phyloP scores from a whole-genome alignment of 2,329 filamentous ascomycete species.

The Talaromyces sp. region DNA sequence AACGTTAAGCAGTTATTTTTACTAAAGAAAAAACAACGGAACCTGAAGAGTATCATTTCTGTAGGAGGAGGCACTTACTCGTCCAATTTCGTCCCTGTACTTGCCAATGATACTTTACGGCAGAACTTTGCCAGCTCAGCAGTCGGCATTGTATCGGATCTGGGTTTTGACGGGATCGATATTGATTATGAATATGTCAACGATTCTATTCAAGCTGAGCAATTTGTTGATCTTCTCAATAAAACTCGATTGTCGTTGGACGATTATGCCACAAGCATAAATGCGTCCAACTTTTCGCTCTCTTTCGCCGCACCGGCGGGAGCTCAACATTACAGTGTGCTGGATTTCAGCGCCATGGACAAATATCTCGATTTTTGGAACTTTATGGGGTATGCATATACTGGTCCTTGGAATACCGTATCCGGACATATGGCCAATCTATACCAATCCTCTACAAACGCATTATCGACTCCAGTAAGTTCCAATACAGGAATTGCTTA shows the following conservation, averaged over 20 bases:
- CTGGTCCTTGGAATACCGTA: constrained; percentile 8
- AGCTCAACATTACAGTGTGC: constrained; percentile 40
- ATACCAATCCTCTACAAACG: neutral
- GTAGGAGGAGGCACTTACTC: constrained; percentile 79
- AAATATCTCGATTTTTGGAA: constrained; percentile 49
- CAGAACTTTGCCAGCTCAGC: constrained; percentile 62
- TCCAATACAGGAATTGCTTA: neutral
- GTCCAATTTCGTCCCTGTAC: constrained; percentile 65
- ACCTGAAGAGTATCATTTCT: constrained; percentile 73
- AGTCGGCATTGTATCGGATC: constrained; percentile 67
- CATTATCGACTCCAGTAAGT: constrained; percentile 1
- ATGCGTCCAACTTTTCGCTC: constrained; percentile 20
- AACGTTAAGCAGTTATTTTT: constrained; percentile 31
- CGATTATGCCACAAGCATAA: constrained; percentile 1
- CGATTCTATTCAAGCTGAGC: neutral
- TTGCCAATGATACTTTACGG: constrained; percentile 55
- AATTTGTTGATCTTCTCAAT: constrained; percentile 4
- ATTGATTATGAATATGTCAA: constrained; percentile 36
- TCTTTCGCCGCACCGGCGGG: constrained; percentile 25
- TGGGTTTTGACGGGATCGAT: constrained; percentile 58
- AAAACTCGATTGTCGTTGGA: constrained; percentile 1
- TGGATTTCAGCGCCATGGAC: constrained; percentile 44
- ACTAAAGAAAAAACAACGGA: constrained; percentile 69
- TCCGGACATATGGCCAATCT: constrained; percentile 6
- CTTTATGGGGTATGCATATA: constrained; percentile 78